Base-by-base conservation (phyloP, 352 stramenopile genomes). In the Thalassiosira livingstoniorum region DNA sequence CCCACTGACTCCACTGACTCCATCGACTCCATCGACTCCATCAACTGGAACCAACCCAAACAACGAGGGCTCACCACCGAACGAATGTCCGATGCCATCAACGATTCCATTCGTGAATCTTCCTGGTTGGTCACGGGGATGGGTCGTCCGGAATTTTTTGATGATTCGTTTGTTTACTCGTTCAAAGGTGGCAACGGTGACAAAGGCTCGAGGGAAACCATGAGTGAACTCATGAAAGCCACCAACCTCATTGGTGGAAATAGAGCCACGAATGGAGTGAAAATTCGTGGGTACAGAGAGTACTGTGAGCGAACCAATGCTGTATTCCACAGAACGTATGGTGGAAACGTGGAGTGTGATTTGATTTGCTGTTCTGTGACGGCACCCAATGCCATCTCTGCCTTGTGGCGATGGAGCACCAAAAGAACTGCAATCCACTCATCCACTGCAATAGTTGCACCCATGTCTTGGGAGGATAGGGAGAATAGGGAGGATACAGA, bases 111-210 rank as follows among this genome's bases (percentile, higher is more conserved):
- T 29, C 31, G 35, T 31, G 76, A 80, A 35, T 60, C 37, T 10
- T 37, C 71, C 57, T 83, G 76, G 76, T 80, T 83, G 55, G 76
- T 83, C 0, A 80, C 76, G 10, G 76, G 76, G 2, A 53, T 31
- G 2, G 69, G 67, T 29, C 23, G 66, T 13, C 76, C 76, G 25
- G 55, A 83, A 42, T 34, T 68, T 27, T 83, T 80, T 47, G 61
- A 37, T 66, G 76, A 83, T n/a, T 43, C 29, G 15, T 83, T 80
- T 34, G 10, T 78, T 70, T 65, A 39, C 55, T 32, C 66, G 78
- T 70, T 67, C 75, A 1, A 43, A 83, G 35, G 75, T 83, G 1
- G 27, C 37, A 51, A 18, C 78, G 4, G 54, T 62, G n/a, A n/a
- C n/a, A n/a, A n/a, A n/a, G n/a, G n/a, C n/a, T n/a, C n/a, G n/a